Percentiles rank a stretch among this genome's conserved stretches.
phyloP scores from a whole-genome alignment of 1,284 basidiomycete species.

The Boletus nobilissimus region DNA sequence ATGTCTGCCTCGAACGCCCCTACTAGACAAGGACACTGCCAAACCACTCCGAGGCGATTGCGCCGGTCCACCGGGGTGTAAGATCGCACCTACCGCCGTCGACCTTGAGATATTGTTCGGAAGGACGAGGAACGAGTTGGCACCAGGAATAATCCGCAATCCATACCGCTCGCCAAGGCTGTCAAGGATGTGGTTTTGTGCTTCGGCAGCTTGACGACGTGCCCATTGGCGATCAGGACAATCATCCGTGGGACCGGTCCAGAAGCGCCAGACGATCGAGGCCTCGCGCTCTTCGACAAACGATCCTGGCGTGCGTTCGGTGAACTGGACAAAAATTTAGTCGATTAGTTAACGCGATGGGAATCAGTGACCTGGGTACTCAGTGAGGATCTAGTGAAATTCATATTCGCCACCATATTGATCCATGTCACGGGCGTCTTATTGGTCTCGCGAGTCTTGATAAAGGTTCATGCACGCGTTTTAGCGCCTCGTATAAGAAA shows the following conservation, averaged over 20 bases:
- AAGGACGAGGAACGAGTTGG: slow-evolving; percentile 83
- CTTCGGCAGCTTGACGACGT: slow-evolving; percentile 85
- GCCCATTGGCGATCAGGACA: slow-evolving; percentile 79
- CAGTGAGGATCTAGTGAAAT: too few relatives aligned
- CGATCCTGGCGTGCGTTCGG: slow-evolving; percentile 86
- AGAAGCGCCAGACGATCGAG: slow-evolving; percentile 87
- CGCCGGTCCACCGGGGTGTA: slow-evolving; percentile 74
- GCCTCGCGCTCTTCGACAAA: slow-evolving; percentile 88
- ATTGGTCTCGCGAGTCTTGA: slow-evolving; percentile 61
- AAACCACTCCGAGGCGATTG: slow-evolving; percentile 56
- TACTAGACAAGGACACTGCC: not conserved
- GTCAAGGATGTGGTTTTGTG: slow-evolving; percentile 91
- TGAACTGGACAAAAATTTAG: slow-evolving; percentile 64
- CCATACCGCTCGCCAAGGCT: slow-evolving; percentile 84
- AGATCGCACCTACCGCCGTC: slow-evolving; percentile 79
- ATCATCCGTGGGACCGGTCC: slow-evolving; percentile 61
- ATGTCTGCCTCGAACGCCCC: not conserved
- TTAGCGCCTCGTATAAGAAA: too few relatives aligned
- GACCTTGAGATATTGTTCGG: slow-evolving; percentile 87
- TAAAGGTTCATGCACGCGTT: too few relatives aligned
- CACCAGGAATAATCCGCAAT: slow-evolving; percentile 81
- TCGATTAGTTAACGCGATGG: not conserved
- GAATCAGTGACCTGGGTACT: not conserved
- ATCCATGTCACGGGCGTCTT: slow-evolving; percentile 66
- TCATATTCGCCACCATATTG: slow-evolving; percentile 81